Base-by-base conservation (phyloP, 1,284 basidiomycete genomes). In the Ceratobasidium sp. region DNA sequence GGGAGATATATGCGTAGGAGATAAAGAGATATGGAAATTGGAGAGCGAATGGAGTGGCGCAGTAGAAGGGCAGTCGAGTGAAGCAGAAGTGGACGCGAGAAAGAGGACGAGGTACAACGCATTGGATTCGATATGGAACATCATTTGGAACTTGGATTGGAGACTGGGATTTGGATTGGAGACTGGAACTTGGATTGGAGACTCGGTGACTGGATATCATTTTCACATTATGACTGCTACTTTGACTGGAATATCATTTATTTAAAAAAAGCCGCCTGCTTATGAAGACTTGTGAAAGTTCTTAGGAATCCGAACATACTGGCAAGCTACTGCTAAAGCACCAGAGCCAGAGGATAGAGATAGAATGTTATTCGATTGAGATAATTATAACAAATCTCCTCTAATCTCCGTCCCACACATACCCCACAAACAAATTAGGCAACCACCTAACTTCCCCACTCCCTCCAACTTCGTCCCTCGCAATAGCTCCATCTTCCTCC, bases 381-480 rank as follows among this genome's bases (percentile, higher is more conserved):
- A 23, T 5, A 55, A 5, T 15, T 18, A 15, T 20, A 20, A 4
- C 28, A 5, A n/a, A 18, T 2, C 15, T 64, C 61, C 15, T 40
- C 61, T 64, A 68, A 81, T 84, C 83, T 56, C 92, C 93, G 82
- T 94, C 93, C 93, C 92, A 94, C 51, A 85, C 86, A 83, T 91
- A 93, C 7, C 85, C 89, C 20, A 85, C 84, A 82, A 96, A 94
- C 28, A 91, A 81, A 86, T 96, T 94, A 46, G 87, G 87, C 88
- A 91, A 95, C 88, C 90, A 92, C 78, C 90, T 84, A 76, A 91
- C 88, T 68, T 89, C 90, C 5, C 85, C 86, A 66, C 82, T 81
- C 70, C 86, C 85, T 82, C 82, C 83, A 49, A 84, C 84, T 82
- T 88, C 85, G 84, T 97, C 96, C 81, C 95, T 87, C 82, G 93